Evolutionary conservation across 2,329 filamentous ascomycete species (phyloP).

Genomic region (Diaporthe vexans): DNA sequence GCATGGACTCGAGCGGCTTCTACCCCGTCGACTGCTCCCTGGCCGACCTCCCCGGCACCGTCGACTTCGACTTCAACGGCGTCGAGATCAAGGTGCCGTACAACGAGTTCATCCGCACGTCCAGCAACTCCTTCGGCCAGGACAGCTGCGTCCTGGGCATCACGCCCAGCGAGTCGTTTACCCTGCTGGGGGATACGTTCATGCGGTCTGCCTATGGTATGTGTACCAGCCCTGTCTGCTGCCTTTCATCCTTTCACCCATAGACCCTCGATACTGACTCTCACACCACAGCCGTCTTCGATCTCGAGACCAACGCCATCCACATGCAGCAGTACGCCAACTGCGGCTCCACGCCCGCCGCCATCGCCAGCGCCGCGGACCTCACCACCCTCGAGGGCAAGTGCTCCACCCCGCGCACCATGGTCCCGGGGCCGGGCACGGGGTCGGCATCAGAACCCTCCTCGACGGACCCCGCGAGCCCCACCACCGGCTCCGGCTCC

Average conservation of each 20-base stretch:
- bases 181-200: slow-evolving; percentile 71
- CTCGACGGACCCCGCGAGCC: background rate
- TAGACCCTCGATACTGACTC: background rate
- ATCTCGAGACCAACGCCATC: slow-evolving; percentile 62
- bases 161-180: slow-evolving; percentile 60
- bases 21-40: slow-evolving; percentile 62
- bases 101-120: slow-evolving; percentile 61
- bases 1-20: slow-evolving; percentile 58
- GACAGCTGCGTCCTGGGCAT: slow-evolving; percentile 65
- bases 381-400: slow-evolving; percentile 46
- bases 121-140: slow-evolving; percentile 44
- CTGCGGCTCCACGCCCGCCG: slow-evolving; percentile 62
- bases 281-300: slow-evolving; percentile 60
- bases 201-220: slow-evolving; percentile 67
- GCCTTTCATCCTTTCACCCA: no score
- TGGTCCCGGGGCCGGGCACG: slow-evolving; percentile 11
- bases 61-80: slow-evolving; percentile 65
- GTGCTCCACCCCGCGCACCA: slow-evolving; percentile 40
- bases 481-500: background rate
- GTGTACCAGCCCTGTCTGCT: slow-evolving; percentile 36
- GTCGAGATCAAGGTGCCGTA: slow-evolving; percentile 65
- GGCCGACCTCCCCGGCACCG: slow-evolving; percentile 55
- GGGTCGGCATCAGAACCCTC: slow-evolving; percentile 11
- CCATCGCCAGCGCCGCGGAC: slow-evolving; percentile 51
- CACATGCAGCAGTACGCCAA: slow-evolving; percentile 66